Conservation (phyloP, 1,284 basidiomycete genomes). For the Rhizopogon parksii region DNA sequence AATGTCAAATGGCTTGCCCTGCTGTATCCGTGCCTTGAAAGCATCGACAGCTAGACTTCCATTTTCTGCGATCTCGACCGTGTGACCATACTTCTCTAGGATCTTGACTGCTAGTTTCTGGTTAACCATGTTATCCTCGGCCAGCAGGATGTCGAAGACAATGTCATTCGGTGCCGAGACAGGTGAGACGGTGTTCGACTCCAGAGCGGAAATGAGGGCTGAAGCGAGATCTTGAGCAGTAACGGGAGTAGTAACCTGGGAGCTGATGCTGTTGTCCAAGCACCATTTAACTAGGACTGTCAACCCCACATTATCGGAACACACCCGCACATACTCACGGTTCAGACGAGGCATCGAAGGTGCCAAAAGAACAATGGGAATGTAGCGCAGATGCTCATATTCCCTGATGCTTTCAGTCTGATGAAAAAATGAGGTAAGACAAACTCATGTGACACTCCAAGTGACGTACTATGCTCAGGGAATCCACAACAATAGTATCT, state of each 20-base stretch:
- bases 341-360: conserved; percentile 71
- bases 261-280: conserved; percentile 84
- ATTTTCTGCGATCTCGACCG: conserved; percentile 96
- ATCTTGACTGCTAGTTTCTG: conserved; percentile 97
- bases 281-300: conserved; percentile 75
- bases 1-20: conserved; percentile 75
- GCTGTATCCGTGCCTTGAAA: conserved; percentile 72
- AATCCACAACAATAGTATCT: conserved; percentile 95
- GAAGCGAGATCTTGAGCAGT: conserved; percentile 86
- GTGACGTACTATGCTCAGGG: conserved; percentile 67
- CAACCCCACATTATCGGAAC: conserved; percentile 4
- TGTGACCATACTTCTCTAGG: conserved; percentile 93
- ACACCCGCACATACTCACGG: conserved; percentile 39
- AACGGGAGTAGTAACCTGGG: conserved; percentile 88
- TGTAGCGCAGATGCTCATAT: conserved; percentile 92
- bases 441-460: conserved; percentile 2
- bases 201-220: conserved; percentile 90
- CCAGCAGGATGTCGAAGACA: conserved; percentile 89
- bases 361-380: conserved; percentile 93
- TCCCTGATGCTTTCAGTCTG: conserved; percentile 87
- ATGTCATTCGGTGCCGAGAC: conserved; percentile 77
- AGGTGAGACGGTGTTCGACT: conserved; percentile 85
- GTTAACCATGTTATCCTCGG: conserved; percentile 97
- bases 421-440: conserved; percentile 13
- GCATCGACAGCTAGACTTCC: conserved; percentile 87